These are phyloP conservation scores for Colletotrichum kahawae DNA, from an alignment of 2,329 filamentous ascomycete genomes.

Conservation along the genomic window DNA sequence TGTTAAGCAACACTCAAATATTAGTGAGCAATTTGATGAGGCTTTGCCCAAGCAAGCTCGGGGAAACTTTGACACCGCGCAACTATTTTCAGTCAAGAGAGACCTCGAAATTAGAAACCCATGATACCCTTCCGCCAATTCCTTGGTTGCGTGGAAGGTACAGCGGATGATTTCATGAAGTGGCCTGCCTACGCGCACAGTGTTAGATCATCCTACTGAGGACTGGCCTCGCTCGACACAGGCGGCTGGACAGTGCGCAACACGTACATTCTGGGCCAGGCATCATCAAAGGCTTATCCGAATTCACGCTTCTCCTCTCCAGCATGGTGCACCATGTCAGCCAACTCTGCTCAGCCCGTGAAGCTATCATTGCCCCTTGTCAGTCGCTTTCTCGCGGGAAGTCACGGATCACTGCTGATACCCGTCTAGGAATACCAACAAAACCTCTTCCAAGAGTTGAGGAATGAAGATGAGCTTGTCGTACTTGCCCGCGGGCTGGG, in stretches of 20 bases:
- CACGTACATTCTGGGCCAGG: neutral
- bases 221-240: neutral
- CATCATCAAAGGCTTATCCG: neutral
- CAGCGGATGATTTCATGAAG: neutral
- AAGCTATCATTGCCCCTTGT: slow-evolving; percentile 82
- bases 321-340: slow-evolving; percentile 31
- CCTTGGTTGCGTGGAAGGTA: neutral
- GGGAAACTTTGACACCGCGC: neutral
- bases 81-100: neutral
- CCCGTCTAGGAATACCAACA: slow-evolving; percentile 81
- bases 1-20: neutral
- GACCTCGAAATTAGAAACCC: neutral
- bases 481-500: slow-evolving; percentile 91
- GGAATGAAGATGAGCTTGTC: slow-evolving; percentile 90
- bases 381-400: slow-evolving; percentile 26
- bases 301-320: neutral
- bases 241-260: neutral
- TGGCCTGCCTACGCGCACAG: neutral
- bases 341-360: slow-evolving; percentile 68
- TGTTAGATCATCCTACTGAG: neutral
- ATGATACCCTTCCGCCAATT: neutral
- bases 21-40: neutral
- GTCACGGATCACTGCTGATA: neutral
- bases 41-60: neutral
- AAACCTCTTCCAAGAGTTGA: slow-evolving; percentile 89